Percentiles rank a stretch among this genome's conserved stretches.
phyloP scores from a whole-genome alignment of 305 asterid genomes.

The Fraxinus angustifolia region DNA sequence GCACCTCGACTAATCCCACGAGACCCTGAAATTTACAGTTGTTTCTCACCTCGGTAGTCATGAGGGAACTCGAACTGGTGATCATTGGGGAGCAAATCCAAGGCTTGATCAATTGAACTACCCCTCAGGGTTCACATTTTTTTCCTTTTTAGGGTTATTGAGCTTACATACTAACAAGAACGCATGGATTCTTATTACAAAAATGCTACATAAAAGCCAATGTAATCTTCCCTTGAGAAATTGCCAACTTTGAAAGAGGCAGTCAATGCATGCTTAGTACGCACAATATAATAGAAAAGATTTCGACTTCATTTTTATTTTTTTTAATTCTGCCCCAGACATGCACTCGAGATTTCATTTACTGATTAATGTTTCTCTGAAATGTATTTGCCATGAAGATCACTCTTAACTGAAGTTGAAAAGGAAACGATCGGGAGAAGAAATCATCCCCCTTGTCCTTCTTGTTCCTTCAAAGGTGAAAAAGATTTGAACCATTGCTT shows the following conservation, averaged over 20 bases:
- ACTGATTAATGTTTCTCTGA: neutral
- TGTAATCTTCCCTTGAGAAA: neutral
- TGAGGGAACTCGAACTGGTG: too few relatives aligned
- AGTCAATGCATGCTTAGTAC: neutral
- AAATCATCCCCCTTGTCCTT: slow-evolving; percentile 43
- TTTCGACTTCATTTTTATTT: neutral
- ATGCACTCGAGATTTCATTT: neutral
- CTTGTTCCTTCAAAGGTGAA: slow-evolving; percentile 41
- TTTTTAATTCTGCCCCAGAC: neutral
- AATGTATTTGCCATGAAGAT: neutral
- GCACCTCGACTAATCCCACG: too few relatives aligned
- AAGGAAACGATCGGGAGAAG: neutral
- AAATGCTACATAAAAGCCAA: neutral
- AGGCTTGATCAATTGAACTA: too few relatives aligned
- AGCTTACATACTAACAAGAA: neutral
- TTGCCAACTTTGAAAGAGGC: neutral
- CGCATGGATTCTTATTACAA: neutral
- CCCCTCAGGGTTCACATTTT: too few relatives aligned
- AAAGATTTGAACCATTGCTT: slow-evolving; percentile 60
- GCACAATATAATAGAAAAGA: neutral
- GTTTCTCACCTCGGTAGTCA: too few relatives aligned
- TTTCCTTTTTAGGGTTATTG: neutral
- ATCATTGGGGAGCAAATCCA: too few relatives aligned
- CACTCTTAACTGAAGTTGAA: neutral
- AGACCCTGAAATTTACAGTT: too few relatives aligned